Conservation (phyloP, 768 basidiomycete species). For the Gymnopilus dilepis region DNA sequence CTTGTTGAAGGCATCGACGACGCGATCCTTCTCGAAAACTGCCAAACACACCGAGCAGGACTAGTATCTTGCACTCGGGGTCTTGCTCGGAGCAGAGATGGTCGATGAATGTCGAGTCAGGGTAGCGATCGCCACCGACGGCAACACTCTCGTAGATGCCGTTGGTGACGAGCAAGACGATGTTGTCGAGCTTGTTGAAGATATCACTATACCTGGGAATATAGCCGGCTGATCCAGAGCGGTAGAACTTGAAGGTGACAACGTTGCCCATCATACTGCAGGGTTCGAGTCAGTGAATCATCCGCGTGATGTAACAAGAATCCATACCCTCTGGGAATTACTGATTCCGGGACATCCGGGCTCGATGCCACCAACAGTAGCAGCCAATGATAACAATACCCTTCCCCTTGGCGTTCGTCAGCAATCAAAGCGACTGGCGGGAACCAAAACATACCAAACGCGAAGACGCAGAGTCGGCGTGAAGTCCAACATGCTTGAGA, state of each 20-base stretch:
- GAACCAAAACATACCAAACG: constrained; percentile 95
- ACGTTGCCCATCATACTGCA: constrained; percentile 99
- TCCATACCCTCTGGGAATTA: constrained; percentile 92
- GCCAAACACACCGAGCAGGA: constrained; percentile 97
- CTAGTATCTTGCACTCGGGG: constrained; percentile 98
- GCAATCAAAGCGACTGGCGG: constrained; percentile 88
- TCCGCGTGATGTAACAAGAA: background rate
- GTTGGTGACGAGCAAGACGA: constrained; percentile 93
- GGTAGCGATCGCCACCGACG: constrained; percentile 99
- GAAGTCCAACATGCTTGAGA: constrained; percentile 97
- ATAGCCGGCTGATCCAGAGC: constrained; percentile 95
- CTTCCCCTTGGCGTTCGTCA: constrained; percentile 84
- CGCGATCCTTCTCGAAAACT: constrained; percentile 99
- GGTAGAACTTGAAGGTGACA: constrained; percentile 98
- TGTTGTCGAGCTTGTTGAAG: constrained; percentile 99
- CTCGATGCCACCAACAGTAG: constrained; percentile 99
- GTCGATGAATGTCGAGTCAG: constrained; percentile 98
- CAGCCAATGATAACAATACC: constrained; percentile 92
- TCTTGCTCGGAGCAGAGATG: constrained; percentile 98
- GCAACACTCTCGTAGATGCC: constrained; percentile 99
- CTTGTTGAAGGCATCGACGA: constrained; percentile 95
- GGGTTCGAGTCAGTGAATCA: constrained; percentile 14
- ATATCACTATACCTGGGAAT: constrained; percentile 99
- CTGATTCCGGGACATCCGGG: constrained; percentile 99
- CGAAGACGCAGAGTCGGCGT: constrained; percentile 98